Base-by-base conservation (phyloP, 139 green algal species). In the Penium margaritaceum region DNA sequence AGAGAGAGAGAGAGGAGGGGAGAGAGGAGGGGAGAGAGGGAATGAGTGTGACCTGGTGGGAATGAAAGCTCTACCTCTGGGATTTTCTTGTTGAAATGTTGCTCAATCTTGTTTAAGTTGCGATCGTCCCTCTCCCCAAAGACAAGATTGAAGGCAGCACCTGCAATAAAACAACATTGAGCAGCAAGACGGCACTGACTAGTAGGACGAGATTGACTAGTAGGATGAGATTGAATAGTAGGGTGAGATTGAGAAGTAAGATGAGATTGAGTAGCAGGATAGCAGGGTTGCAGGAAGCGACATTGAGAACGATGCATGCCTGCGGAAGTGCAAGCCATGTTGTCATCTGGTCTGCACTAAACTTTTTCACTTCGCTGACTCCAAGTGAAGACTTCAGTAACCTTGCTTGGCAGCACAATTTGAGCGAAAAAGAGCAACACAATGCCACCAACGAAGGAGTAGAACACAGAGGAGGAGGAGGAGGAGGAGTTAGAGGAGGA, bases 31-130 rank as follows among this genome's bases (percentile, higher is more conserved):
- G n/a, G 27, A 39, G 55, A n/a, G 30, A 71, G 41, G 66, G 33
- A 34, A 1, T 65, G 17, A 3, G 29, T 55, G 66, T 2, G 2
- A 64, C 66, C 27, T 21, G n/a, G 24, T 27, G 66, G 63, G 21
- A 17, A 33, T 27, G 19, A 19, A 58, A 33, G 19, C 5, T 5
- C 5, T 64, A 15, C 17, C 30, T 9, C 1, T 70, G 1, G 15
- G 17, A 34, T 14, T 32, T 32, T 3, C 24, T 3, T 3, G 39
- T 95, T 77, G 81, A 95, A 96, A 79, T 96, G 91, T n/a, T 77
- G 61, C 27, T 76, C 70, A 34, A 96, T 96, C 37, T 86, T 53
- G 27, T 91, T 74, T 1, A 96, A 33, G 24, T 90, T 65, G 1
- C 51, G 38, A 30, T 62, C 58, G 67, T 95, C 76, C 21, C 19